These are phyloP conservation scores for Dioscorea cayenensis DNA, from an alignment of 116 monocot species.

Conservation along the genomic window DNA sequence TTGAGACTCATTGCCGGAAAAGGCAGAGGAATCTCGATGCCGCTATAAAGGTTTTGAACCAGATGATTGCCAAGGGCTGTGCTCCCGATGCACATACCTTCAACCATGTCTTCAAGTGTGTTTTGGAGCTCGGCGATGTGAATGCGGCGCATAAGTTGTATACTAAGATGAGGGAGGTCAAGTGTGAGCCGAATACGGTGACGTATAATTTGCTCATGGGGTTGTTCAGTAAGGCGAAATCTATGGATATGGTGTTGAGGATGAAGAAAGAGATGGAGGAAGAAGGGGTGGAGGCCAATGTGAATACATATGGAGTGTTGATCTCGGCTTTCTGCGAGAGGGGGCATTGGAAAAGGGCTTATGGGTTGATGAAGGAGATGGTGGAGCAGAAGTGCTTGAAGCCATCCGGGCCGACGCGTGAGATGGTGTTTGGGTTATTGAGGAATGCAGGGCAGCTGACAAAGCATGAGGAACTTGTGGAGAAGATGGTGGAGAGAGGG, in stretches of 20 bases:
- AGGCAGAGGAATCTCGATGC: conserved; percentile 63
- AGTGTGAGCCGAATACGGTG: conserved; percentile 48
- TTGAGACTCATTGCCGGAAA: conserved; percentile 64
- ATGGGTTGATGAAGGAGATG: conserved; percentile 74
- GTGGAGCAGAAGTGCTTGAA: conserved; percentile 71
- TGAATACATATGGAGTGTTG: conserved; percentile 65
- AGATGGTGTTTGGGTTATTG: conserved; percentile 48
- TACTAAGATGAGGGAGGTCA: conserved; percentile 64
- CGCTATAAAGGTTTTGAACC: conserved; percentile 71
- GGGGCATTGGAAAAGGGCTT: conserved; percentile 72
- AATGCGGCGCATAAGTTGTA: conserved; percentile 63
- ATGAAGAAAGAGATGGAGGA: conserved; percentile 89
- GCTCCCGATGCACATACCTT: conserved; percentile 64
- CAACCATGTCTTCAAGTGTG: conserved; percentile 62
- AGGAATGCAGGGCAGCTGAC: conserved; percentile 67
- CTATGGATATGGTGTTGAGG: conserved; percentile 78
- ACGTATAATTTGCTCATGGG: conserved; percentile 78
- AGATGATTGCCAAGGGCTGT: conserved; percentile 51
- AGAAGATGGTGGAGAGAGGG: conserved; percentile 63
- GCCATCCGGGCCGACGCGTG: conserved; percentile 30
- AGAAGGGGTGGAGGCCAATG: conserved; percentile 74
- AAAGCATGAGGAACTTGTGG: conserved; percentile 65
- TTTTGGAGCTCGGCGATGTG: conserved; percentile 52
- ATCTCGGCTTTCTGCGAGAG: conserved; percentile 63
- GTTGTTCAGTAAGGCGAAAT: conserved; percentile 64